Conservation (phyloP, 2,329 filamentous ascomycete genomes). For the Gliomastix tumulicola region DNA sequence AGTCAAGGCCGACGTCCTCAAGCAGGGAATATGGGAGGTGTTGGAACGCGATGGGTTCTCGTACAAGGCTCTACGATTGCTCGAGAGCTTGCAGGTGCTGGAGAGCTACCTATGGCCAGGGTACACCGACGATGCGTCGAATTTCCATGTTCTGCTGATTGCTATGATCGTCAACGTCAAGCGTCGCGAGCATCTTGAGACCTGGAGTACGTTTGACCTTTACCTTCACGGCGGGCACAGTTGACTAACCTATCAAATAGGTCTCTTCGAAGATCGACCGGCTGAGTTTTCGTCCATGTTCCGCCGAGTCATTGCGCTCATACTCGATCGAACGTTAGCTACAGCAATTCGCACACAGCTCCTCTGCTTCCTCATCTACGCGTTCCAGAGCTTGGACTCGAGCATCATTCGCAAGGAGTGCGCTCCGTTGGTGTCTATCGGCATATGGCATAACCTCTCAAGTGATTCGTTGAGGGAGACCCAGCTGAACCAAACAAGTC, state of each 20-base stretch:
- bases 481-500: conserved; percentile 64
- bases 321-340: conserved; percentile 62
- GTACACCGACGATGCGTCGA: conserved; percentile 81
- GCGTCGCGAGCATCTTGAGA: conserved; percentile 75
- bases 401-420: conserved; percentile 90
- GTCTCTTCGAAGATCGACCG: conserved; percentile 68
- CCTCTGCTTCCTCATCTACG: conserved; percentile 82
- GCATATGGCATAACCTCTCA: conserved; percentile 90
- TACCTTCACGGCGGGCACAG: background rate
- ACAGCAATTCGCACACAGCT: conserved; percentile 68
- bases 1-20: conserved; percentile 79
- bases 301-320: conserved; percentile 82
- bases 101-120: conserved; percentile 94
- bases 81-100: conserved; percentile 86
- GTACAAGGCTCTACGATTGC: conserved; percentile 67
- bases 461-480: conserved; percentile 67
- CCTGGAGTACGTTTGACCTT: conserved; percentile 60
- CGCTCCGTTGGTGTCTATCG: conserved; percentile 87
- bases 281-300: conserved; percentile 85
- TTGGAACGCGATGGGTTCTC: conserved; percentile 77
- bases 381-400: conserved; percentile 91
- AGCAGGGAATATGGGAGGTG: conserved; percentile 81
- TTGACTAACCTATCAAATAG: conserved; percentile 28
- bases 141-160: conserved; percentile 84
- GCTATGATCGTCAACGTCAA: conserved; percentile 84